Conservation (phyloP, 768 basidiomycete genomes). For the Cystofilobasidium ferigula region DNA sequence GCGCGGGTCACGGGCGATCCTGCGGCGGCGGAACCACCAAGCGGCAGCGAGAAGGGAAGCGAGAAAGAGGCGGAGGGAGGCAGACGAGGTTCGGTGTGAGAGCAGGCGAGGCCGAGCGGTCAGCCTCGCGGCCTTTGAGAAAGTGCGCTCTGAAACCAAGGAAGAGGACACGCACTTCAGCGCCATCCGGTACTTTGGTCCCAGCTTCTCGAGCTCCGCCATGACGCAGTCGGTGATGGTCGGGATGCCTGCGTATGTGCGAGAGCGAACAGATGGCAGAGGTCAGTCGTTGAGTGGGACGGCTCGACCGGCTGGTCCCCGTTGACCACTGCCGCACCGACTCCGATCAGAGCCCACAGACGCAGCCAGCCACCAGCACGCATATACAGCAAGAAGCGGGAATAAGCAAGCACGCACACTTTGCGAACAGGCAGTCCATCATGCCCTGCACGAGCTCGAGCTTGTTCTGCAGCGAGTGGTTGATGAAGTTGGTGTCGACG, state of each 20-base stretch:
- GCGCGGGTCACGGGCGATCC: conserved; percentile 90
- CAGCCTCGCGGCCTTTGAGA: too few relatives aligned
- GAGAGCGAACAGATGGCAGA: neutral
- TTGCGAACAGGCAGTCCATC: conserved; percentile 99
- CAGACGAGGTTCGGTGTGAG: too few relatives aligned
- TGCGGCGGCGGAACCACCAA: too few relatives aligned
- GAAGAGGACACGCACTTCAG: conserved; percentile 53
- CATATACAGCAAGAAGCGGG: neutral
- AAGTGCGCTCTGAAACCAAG: too few relatives aligned
- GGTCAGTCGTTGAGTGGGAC: too few relatives aligned
- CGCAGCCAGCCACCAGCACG: too few relatives aligned
- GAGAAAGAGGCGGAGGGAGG: neutral
- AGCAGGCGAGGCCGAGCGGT: too few relatives aligned
- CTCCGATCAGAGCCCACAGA: too few relatives aligned
- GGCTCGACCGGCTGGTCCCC: too few relatives aligned
- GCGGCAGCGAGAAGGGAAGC: conserved; percentile 14
- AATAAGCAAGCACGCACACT: conserved; percentile 51
- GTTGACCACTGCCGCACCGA: too few relatives aligned
- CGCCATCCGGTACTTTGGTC: conserved; percentile 87
- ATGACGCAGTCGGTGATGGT: conserved; percentile 99
- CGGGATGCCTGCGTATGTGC: conserved; percentile 61
- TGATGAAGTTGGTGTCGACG: conserved; percentile 99
- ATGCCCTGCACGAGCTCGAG: conserved; percentile 90
- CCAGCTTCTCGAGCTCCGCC: conserved; percentile 95
- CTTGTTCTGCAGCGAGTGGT: conserved; percentile 95